Base-by-base conservation (phyloP, 2,329 filamentous ascomycete species). In the Aspergillus unguis region DNA sequence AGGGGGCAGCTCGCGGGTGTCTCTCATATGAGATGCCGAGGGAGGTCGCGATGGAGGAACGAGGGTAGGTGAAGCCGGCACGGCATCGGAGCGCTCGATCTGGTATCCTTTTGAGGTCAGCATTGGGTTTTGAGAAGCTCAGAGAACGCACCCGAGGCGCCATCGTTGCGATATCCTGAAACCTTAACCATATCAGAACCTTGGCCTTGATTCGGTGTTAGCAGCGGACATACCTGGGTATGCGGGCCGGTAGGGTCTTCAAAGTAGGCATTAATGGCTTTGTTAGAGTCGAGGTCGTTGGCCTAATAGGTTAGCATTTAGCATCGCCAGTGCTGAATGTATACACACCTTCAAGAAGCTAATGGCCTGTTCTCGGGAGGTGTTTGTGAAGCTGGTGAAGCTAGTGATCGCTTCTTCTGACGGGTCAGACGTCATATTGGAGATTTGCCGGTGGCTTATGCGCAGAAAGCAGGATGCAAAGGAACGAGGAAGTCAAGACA, bases 241-340 rank as follows among this genome's bases (percentile, higher is more conserved):
- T 65, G 63, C 23, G 66, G 60, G 27, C 67, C 65, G 11, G 65
- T 66, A 11, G 73, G 73, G 58, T 76, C 72, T 62, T 78, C 75
- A 32, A 75, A 75, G 57, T 73, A 77, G 23, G 75, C 74, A 62
- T 78, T 77, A 55, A 76, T 70, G 31, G 75, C 75, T 60, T 71
- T 71, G 37, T 75, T 69, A 1, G 72, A 67, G 56, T 77, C 71
- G 44, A 72, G 67, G 48, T 75, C 70, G 55, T 76, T 71, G 48
- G 72, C 73, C 75, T 77, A n/a, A 29, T 10, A 38, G n/a, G 3
- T 8, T 31, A 3, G 31, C 2, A 33, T n/a, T 67, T 50, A 65
- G 59, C 17, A 17, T 17, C 17, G 31, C 31, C 6, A 23, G 5
- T 5, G 17, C 17, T 17, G 2, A 5, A 23, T n/a, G 25, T 28